Percentiles rank a stretch among this genome's conserved stretches.
These are phyloP conservation scores for Schizochytrium sp. DNA, from an alignment of 108 stramenopile genomes.

Conservation along the genomic window DNA sequence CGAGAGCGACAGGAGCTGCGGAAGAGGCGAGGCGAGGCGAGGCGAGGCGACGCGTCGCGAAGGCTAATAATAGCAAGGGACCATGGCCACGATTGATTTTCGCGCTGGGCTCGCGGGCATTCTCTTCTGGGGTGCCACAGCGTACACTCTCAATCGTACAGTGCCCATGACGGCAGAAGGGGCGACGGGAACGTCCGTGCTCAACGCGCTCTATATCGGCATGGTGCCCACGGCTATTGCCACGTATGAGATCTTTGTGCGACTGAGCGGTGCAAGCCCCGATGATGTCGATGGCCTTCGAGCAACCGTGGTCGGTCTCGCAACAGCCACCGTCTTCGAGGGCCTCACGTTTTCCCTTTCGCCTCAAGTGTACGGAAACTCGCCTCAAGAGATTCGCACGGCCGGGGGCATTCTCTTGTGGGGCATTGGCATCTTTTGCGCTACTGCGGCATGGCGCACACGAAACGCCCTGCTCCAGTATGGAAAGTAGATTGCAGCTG, in stretches of 20 bases:
- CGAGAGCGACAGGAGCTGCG: too few relatives aligned
- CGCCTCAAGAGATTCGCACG: not conserved
- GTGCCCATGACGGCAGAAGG: not conserved
- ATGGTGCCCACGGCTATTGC: not conserved
- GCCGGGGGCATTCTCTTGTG: not conserved
- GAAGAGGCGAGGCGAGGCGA: too few relatives aligned
- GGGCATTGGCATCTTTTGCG: not conserved
- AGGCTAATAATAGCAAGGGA: not conserved
- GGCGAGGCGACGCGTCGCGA: too few relatives aligned
- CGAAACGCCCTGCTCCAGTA: not conserved
- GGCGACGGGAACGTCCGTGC: not conserved
- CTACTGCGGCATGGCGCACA: not conserved
- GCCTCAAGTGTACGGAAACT: not conserved
- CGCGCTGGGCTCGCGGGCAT: not conserved
- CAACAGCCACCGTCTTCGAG: not conserved
- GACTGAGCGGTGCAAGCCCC: not conserved
- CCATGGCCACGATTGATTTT: not conserved
- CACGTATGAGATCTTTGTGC: not conserved
- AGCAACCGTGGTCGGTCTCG: not conserved
- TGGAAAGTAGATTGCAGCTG: not conserved
- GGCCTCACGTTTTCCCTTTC: not conserved
- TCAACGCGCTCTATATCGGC: not conserved
- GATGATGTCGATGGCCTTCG: not conserved
- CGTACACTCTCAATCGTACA: not conserved
- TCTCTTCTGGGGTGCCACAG: not conserved